Evolutionary conservation across 805 yeast species (phyloP), one percentile per base, ranked within the genome.

Genomic region (Metschnikowia orientalis): DNA sequence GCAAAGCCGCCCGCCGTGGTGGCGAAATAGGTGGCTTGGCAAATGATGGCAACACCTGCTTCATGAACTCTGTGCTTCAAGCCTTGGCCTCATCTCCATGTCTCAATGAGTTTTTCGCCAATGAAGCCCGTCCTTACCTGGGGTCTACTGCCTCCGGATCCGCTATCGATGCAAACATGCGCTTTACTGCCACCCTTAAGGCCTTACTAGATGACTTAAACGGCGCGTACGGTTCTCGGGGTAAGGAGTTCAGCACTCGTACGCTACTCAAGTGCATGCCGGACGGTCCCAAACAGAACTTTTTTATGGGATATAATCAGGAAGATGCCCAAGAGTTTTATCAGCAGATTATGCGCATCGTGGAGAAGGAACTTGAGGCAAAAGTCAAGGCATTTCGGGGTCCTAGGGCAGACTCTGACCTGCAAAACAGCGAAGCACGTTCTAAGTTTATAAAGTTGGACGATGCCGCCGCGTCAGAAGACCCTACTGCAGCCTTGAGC

Each of bases 241-340:
- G 79, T 2, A 81, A 75, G 39, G 76, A 74, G 29, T 82, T 77
- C 45, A 77, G 73, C 44, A 79, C 92, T 0, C 72, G 67, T 35
- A 67, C 68, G 10, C 57, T 84, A 27, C 55, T 83, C 32, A 78
- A 73, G 49, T 72, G 75, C 4, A 81, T 84, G 86, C 73, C 82
- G 4, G 81, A 81, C 50, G 83, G 86, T 0, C 89, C 92, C 9
- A 80, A 79, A 45, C 82, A 78, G 50, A 81, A 80, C 52, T 73
- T 87, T 39, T 77, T 88, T 47, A 59, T 77, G 35, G 92, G 96
- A 2, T 86, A 86, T 53, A 87, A 85, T 51, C 97, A 89, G 60
- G 96, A 89, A 56, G 97, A 89, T 61, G 97, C 97, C 0, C 96
- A 89, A 58, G 97, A 89, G 56, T 89, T 89, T 51, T 89, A 89